A percentile compares a stretch with the other conserved stretches of the same genome.
phyloP scores from a whole-genome alignment of 768 basidiomycete genomes.

The Leccinum incarnatum region DNA sequence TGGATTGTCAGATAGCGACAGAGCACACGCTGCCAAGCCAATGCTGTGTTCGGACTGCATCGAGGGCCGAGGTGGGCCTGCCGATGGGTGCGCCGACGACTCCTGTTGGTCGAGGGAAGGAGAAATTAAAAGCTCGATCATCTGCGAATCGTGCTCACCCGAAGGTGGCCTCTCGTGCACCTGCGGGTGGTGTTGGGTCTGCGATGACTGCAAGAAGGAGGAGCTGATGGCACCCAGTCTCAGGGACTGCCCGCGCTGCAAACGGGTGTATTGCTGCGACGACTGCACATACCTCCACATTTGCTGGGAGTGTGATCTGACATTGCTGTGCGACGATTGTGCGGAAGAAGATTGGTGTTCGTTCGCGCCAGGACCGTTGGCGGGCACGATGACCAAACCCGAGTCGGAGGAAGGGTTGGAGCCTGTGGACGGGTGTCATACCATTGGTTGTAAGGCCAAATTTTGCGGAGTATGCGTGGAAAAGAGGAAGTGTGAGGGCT shows the following conservation, averaged over 20 bases:
- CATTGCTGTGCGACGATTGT: constrained; percentile 26
- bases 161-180: constrained; percentile 20
- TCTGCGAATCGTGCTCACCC: constrained; percentile 19
- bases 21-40: constrained; percentile 10
- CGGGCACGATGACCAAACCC: no score
- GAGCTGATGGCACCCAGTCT: constrained; percentile 8
- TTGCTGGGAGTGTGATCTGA: constrained; percentile 19
- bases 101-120: constrained; percentile 19
- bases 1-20: constrained; percentile 1
- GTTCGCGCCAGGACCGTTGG: no score
- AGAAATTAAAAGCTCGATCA: constrained; percentile 1
- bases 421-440: no score
- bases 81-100: constrained; percentile 1
- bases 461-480: constrained; percentile 3
- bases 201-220: constrained; percentile 20
- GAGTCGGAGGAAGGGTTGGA: no score
- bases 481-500: constrained; percentile 14
- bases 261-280: constrained; percentile 12
- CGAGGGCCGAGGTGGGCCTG: no score
- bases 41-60: no score
- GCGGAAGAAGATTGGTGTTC: constrained; percentile 20
- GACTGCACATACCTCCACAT: constrained; percentile 23
- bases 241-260: constrained; percentile 20
- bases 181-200: constrained; percentile 21
- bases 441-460: no score